phyloP scores from a whole-genome alignment of 2,329 filamentous ascomycete species.

The Coleophoma crateriformis region DNA sequence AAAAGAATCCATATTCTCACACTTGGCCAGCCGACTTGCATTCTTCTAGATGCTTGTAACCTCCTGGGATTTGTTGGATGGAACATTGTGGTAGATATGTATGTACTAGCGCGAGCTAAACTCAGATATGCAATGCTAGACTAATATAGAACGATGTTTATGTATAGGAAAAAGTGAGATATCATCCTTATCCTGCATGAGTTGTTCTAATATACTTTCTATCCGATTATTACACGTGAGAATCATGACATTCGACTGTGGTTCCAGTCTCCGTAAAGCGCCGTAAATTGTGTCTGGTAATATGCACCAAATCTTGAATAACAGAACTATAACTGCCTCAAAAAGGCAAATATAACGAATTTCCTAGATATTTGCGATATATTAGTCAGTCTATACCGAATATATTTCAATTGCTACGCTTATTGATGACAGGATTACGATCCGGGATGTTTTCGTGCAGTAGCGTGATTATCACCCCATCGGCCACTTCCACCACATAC shows the following conservation, averaged over 20 bases:
- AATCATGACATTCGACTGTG: too few species aligned
- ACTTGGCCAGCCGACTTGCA: background rate
- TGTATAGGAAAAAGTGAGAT: too few species aligned
- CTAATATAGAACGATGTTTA: background rate
- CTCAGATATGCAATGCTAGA: background rate
- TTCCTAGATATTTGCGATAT: too few species aligned
- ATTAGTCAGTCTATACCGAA: too few species aligned
- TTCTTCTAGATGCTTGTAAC: background rate
- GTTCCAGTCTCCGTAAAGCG: too few species aligned
- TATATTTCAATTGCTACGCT: background rate
- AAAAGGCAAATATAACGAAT: too few species aligned
- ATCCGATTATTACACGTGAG: too few species aligned
- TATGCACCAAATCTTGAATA: too few species aligned
- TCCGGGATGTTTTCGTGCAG: background rate
- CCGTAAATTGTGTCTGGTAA: too few species aligned
- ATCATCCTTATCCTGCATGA: too few species aligned
- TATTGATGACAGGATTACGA: background rate
- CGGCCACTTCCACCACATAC: background rate
- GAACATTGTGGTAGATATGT: background rate
- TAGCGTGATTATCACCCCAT: background rate
- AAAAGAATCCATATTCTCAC: background rate
- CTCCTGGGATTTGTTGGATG: background rate
- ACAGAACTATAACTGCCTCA: background rate
- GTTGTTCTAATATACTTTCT: too few species aligned
- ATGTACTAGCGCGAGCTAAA: background rate